Conservation (phyloP, 148 eudicot species). For the Fagopyrum tataricum region DNA sequence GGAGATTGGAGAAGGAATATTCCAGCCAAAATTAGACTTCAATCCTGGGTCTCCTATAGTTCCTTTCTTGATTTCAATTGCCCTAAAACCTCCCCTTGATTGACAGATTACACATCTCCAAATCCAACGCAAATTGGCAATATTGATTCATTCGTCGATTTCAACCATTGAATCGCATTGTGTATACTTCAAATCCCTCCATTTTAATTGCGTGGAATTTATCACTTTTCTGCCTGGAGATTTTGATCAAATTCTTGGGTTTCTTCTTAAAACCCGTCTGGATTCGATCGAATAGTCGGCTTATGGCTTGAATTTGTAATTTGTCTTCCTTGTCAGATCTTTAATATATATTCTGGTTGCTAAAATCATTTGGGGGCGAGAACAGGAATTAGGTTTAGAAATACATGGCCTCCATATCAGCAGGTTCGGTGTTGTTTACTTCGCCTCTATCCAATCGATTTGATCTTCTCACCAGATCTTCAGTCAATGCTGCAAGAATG, state of each 20-base stretch:
- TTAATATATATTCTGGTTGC: not conserved
- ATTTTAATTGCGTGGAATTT: not conserved
- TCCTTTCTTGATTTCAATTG: no score
- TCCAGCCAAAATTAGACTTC: no score
- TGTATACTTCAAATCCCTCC: not conserved
- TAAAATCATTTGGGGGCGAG: not conserved
- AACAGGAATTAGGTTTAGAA: slow-evolving; percentile 5
- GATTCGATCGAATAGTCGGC: not conserved
- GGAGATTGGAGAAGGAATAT: no score
- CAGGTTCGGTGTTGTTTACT: slow-evolving; percentile 30
- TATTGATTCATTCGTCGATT: not conserved
- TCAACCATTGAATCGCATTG: not conserved
- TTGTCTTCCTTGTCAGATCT: not conserved
- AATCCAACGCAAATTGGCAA: no score
- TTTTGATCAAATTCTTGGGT: not conserved
- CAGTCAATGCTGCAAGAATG: slow-evolving; percentile 17
- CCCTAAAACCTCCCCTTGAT: no score
- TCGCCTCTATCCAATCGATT: slow-evolving; percentile 18
- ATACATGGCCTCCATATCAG: slow-evolving; percentile 31
- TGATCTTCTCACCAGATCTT: slow-evolving; percentile 22
- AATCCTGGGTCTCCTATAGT: no score
- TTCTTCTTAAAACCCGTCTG: not conserved
- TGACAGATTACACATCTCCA: no score
- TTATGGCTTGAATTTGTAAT: not conserved
- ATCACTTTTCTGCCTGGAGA: not conserved